Percentiles rank a stretch among this genome's conserved stretches.
phyloP scores from a whole-genome alignment of 2,329 filamentous ascomycete species.

The Samsoniella hepiali region DNA sequence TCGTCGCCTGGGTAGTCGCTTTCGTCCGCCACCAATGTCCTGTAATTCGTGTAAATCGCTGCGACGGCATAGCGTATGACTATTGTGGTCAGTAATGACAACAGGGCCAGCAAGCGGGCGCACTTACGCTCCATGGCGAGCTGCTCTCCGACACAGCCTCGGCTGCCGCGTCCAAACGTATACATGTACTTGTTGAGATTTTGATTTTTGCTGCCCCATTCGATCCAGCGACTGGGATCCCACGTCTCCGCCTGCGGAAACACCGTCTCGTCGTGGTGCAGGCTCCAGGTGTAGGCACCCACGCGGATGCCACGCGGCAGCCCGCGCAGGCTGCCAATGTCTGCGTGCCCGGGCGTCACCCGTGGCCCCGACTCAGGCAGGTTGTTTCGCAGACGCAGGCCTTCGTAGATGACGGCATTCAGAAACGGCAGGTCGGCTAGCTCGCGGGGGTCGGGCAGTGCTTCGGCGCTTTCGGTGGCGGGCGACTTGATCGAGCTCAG shows the following conservation, averaged over 20 bases:
- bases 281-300: not conserved
- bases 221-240: not conserved
- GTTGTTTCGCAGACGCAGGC: not conserved
- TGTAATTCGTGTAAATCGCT: slow-evolving; percentile 1
- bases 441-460: not conserved
- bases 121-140: slow-evolving; percentile 4
- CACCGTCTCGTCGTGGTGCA: not conserved
- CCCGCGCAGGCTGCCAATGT: not conserved
- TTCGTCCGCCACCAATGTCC: not conserved
- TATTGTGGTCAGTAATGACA: not conserved
- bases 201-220: not conserved
- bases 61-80: not conserved
- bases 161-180: not conserved
- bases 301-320: not conserved
- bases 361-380: not conserved
- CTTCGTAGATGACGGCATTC: not conserved
- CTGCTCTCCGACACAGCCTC: not conserved
- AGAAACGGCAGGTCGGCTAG: not conserved
- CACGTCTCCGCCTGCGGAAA: not conserved
- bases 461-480: no score
- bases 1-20: not conserved
- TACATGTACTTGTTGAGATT: not conserved
- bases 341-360: not conserved
- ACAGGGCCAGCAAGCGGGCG: not conserved
- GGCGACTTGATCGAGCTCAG: not conserved